Evolutionary conservation across 2,329 filamentous ascomycete species (phyloP).

Genomic region (Colletotrichum higginsianum): DNA sequence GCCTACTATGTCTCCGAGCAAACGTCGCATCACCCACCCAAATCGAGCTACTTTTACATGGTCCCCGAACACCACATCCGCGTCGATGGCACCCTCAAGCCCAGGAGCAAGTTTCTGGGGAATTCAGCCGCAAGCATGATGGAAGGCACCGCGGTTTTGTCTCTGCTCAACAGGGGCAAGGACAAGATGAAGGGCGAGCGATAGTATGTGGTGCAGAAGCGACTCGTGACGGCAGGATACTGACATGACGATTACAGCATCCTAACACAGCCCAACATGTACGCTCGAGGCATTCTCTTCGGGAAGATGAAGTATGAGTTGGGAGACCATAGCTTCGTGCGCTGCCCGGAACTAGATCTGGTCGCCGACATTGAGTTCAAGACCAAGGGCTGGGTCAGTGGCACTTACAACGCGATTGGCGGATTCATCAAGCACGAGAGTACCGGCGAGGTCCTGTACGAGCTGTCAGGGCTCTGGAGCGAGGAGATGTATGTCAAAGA

Average conservation of each 20-base stretch:
- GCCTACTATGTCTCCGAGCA: conserved; percentile 98
- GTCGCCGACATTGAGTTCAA: conserved; percentile 97
- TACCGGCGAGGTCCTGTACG: conserved; percentile 89
- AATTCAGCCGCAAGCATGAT: conserved; percentile 98
- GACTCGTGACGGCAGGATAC: conserved; percentile 7
- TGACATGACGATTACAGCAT: conserved; percentile 69
- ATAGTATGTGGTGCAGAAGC: conserved; percentile 76
- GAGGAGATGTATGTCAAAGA: conserved; percentile 96
- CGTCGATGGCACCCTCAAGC: conserved; percentile 96
- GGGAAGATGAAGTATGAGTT: conserved; percentile 99
- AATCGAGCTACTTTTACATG: conserved; percentile 99
- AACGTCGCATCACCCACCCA: conserved; percentile 97
- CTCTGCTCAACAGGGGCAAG: conserved; percentile 82
- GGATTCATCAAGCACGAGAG: conserved; percentile 91
- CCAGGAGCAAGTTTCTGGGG: conserved; percentile 93
- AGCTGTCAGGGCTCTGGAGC: conserved; percentile 93
- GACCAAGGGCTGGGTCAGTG: conserved; percentile 96
- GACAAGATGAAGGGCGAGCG: conserved; percentile 79
- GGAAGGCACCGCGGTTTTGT: conserved; percentile 94
- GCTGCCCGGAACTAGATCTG: conserved; percentile 89
- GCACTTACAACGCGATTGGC: conserved; percentile 96
- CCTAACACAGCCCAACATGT: conserved; percentile 98
- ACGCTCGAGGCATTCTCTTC: conserved; percentile 95
- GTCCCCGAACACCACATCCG: conserved; percentile 93
- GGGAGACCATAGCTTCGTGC: conserved; percentile 93